These are phyloP conservation scores for Cytospora leucostoma DNA, from an alignment of 2,329 filamentous ascomycete genomes.

Conservation along the genomic window DNA sequence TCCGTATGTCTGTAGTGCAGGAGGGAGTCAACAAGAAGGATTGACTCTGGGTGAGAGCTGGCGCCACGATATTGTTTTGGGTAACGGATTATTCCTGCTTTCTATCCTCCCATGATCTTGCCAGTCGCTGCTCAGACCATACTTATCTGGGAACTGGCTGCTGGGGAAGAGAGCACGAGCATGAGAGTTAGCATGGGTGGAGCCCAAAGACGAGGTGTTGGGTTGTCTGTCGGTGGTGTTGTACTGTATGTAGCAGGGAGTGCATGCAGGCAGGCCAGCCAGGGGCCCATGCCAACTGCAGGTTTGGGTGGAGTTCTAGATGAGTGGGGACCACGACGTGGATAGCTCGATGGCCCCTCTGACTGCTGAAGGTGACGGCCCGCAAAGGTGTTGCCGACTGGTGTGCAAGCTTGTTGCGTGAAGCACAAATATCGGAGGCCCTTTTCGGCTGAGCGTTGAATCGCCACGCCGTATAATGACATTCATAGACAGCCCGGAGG, in stretches of 20 bases:
- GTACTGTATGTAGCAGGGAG: conserved; percentile 30
- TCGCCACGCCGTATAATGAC: conserved; percentile 10
- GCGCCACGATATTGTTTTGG: conserved; percentile 25
- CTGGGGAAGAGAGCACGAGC: conserved; percentile 21
- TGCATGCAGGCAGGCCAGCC: conserved; percentile 5
- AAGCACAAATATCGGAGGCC: neutral
- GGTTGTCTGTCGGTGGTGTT: conserved; percentile 25
- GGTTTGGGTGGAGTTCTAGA: conserved; percentile 18
- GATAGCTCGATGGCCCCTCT: conserved; percentile 29
- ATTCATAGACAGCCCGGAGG: neutral
- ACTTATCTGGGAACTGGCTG: conserved; percentile 30
- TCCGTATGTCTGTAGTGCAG: conserved; percentile 8
- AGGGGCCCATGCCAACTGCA: conserved; percentile 31
- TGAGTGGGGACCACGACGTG: conserved; percentile 33
- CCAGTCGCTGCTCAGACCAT: conserved; percentile 27
- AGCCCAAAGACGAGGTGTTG: conserved; percentile 27
- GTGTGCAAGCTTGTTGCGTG: conserved; percentile 6
- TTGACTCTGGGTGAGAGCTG: conserved; percentile 1
- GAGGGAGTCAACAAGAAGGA: conserved; percentile 20
- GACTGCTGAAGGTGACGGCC: conserved; percentile 31
- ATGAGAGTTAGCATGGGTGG: conserved; percentile 21
- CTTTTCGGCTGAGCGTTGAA: neutral
- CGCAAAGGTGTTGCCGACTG: conserved; percentile 24
- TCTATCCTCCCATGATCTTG: conserved; percentile 28
- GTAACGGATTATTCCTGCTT: conserved; percentile 21